These are phyloP conservation scores for Erodium texanum DNA, from an alignment of 441 rosid genomes.

Conservation along the genomic window DNA sequence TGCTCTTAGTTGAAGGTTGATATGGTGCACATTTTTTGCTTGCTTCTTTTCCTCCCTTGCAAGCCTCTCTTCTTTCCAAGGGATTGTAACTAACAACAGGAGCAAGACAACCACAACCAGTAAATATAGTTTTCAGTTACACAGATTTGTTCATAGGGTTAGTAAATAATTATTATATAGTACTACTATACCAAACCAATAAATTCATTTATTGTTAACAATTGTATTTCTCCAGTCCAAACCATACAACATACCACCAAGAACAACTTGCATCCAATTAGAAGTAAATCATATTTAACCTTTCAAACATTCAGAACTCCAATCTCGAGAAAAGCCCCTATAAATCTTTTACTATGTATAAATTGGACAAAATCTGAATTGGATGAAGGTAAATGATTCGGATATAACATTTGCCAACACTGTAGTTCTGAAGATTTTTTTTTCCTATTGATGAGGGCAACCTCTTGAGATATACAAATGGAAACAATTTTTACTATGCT, in stretches of 20 bases:
- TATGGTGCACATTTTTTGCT: slow-evolving; percentile 51
- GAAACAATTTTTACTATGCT: not conserved
- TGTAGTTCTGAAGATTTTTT: not conserved
- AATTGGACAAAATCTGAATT: not conserved
- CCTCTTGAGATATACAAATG: not conserved
- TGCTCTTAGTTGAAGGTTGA: slow-evolving; percentile 49
- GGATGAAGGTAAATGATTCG: not conserved
- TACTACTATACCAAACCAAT: too few relatives aligned
- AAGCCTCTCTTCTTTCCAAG: slow-evolving; percentile 75
- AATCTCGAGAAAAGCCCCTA: not conserved
- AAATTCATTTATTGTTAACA: too few relatives aligned
- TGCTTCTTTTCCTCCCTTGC: slow-evolving; percentile 81
- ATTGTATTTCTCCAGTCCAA: not conserved
- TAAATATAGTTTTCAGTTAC: not conserved
- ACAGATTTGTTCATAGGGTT: too few relatives aligned
- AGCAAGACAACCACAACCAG: not conserved
- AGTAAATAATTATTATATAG: too few relatives aligned
- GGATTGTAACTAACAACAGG: slow-evolving; percentile 54
- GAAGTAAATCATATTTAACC: not conserved
- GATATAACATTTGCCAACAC: not conserved
- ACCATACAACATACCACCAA: not conserved
- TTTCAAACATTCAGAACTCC: not conserved
- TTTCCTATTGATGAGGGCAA: not conserved
- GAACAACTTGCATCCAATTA: not conserved
- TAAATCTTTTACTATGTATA: not conserved